Conservation (phyloP, 805 yeast species). For the Ogataea dorogensis region DNA sequence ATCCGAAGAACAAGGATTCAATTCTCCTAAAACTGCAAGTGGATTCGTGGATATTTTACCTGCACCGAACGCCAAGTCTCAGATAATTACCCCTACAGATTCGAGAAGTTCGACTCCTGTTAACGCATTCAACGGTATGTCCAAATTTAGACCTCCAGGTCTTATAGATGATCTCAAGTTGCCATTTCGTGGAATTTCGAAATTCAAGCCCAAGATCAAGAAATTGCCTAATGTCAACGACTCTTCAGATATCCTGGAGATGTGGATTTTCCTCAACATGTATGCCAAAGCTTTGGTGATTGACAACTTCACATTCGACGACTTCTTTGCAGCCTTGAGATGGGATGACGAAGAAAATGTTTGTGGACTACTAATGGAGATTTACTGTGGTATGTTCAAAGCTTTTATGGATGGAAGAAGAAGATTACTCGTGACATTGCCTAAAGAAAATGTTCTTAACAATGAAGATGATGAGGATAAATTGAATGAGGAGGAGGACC, state of each 20-base stretch:
- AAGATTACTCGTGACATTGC: conserved; percentile 25
- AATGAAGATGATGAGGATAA: conserved; percentile 24
- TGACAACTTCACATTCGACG: conserved; percentile 81
- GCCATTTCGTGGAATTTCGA: conserved; percentile 27
- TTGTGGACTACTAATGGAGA: conserved; percentile 58
- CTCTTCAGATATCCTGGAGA: conserved; percentile 52
- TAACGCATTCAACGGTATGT: conserved; percentile 3
- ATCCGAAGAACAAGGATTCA: conserved; percentile 4
- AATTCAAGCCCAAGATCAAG: conserved; percentile 28
- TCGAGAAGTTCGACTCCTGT: conserved; percentile 22
- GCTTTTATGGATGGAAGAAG: conserved; percentile 48
- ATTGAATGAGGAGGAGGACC: conserved; percentile 22
- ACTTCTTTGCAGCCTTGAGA: conserved; percentile 56
- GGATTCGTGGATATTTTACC: conserved; percentile 25
- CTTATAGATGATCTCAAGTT: conserved; percentile 34
- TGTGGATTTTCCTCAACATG: conserved; percentile 74
- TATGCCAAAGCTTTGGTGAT: conserved; percentile 61
- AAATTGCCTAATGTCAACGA: conserved; percentile 24
- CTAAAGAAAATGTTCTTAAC: conserved; percentile 27
- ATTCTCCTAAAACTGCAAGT: conserved; percentile 9
- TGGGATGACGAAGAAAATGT: conserved; percentile 45
- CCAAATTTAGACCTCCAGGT: conserved; percentile 14
- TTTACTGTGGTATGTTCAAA: conserved; percentile 64
- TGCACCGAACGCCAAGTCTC: conserved; percentile 16
- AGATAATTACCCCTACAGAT: conserved; percentile 16